Conservation (phyloP, 306 rosid genomes). For the Quercus alba region DNA sequence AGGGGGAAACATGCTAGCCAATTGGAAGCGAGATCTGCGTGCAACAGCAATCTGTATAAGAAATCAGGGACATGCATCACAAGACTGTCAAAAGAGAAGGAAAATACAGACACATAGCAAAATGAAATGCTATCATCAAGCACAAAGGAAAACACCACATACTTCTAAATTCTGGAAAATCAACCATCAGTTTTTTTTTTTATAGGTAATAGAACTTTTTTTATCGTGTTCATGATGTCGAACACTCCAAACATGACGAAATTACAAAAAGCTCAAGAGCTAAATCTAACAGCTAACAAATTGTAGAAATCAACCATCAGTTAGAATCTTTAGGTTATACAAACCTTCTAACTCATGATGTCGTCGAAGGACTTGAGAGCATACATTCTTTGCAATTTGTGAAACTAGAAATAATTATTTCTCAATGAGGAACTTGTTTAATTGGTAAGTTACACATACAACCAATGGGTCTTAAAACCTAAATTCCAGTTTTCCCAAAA, state of each 20-base stretch:
- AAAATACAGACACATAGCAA: neutral
- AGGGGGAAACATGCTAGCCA: constrained; percentile 88
- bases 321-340: neutral
- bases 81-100: neutral
- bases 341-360: neutral
- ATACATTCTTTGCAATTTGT: neutral
- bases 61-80: constrained; percentile 8
- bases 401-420: neutral
- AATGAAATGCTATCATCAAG: neutral
- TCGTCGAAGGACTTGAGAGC: neutral
- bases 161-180: neutral
- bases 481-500: neutral
- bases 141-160: neutral
- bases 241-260: too few relatives aligned
- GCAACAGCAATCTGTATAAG: constrained; percentile 25
- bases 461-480: neutral
- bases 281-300: too few relatives aligned
- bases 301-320: neutral
- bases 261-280: too few relatives aligned
- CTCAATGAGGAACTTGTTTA: neutral
- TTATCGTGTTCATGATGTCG: too few relatives aligned
- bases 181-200: neutral
- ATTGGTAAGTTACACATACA: too few relatives aligned
- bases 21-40: constrained; percentile 80
- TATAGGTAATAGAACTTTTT: too few relatives aligned